These are phyloP conservation scores for Populus hybrid DNA, from an alignment of 441 rosid genomes.

Conservation along the genomic window DNA sequence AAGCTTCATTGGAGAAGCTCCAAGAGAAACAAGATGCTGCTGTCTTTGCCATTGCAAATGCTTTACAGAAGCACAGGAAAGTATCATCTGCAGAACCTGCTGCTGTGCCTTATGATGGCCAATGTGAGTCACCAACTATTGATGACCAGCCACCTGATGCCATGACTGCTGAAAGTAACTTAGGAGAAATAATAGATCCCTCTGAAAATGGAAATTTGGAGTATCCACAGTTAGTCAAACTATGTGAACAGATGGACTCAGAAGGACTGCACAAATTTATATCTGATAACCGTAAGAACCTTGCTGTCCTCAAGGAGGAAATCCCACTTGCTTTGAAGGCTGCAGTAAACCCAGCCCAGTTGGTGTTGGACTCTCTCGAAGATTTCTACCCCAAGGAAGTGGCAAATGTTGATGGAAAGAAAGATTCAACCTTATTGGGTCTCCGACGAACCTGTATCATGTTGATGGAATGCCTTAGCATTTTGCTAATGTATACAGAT, in stretches of 20 bases:
- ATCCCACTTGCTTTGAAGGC: slow-evolving; percentile 77
- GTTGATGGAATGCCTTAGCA: slow-evolving; percentile 96
- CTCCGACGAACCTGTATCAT: slow-evolving; percentile 93
- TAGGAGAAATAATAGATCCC: slow-evolving; percentile 42
- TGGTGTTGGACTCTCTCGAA: slow-evolving; percentile 76
- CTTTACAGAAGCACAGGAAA: slow-evolving; percentile 55
- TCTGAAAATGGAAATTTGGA: slow-evolving; percentile 49
- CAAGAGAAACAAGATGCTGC: slow-evolving; percentile 90
- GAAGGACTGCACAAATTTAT: slow-evolving; percentile 87
- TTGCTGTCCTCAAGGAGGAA: slow-evolving; percentile 77
- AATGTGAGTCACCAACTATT: slow-evolving; percentile 28
- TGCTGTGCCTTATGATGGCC: slow-evolving; percentile 37
- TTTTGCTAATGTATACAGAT: slow-evolving; percentile 51
- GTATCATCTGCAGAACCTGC: slow-evolving; percentile 38
- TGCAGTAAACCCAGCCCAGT: slow-evolving; percentile 71
- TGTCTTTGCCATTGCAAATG: slow-evolving; percentile 55
- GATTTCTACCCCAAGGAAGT: slow-evolving; percentile 69
- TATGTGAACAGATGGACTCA: slow-evolving; percentile 82
- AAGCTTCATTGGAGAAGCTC: slow-evolving; percentile 65
- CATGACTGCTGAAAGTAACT: slow-evolving; percentile 40
- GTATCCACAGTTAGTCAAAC: slow-evolving; percentile 68
- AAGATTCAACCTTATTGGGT: slow-evolving; percentile 80
- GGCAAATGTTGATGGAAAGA: slow-evolving; percentile 68
- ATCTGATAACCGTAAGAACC: slow-evolving; percentile 96
- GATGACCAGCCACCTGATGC: slow-evolving; percentile 43